Percentiles rank a stretch among this genome's conserved stretches.
Evolutionary conservation across 2,329 filamentous ascomycete species (phyloP).

Genomic region (Beauveria bassiana): DNA sequence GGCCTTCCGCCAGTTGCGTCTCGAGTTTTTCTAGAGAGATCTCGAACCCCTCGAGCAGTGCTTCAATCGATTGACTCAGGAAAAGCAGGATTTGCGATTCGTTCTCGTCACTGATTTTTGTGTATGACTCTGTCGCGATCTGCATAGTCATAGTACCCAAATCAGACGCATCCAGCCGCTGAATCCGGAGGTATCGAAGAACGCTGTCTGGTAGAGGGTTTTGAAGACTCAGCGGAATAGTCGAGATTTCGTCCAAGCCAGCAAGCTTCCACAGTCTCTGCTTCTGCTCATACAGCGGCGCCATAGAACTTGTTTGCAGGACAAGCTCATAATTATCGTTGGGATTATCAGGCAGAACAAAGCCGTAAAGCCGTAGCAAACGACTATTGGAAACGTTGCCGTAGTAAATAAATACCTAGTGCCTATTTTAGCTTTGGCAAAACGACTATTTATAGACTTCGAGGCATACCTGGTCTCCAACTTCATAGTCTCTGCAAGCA

Average conservation of each 20-base stretch:
- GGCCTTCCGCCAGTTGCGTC: constrained; percentile 22
- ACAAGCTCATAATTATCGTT: constrained; percentile 30
- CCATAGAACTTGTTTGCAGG: constrained; percentile 25
- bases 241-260: constrained; percentile 23
- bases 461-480: constrained; percentile 23
- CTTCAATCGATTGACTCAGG: constrained; percentile 24
- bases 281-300: constrained; percentile 27
- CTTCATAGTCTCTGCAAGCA: constrained; percentile 18
- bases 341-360: constrained; percentile 26
- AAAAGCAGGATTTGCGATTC: constrained; percentile 24
- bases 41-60: constrained; percentile 23
- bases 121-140: constrained; percentile 17
- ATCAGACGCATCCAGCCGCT: constrained; percentile 23
- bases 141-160: constrained; percentile 19
- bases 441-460: too few species aligned
- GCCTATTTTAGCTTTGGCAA: too few species aligned
- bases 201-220: constrained; percentile 26
- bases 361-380: constrained; percentile 30
- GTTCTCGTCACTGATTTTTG: constrained; percentile 24
- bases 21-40: constrained; percentile 24
- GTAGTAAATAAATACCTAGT: constrained; percentile 24
- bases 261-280: constrained; percentile 26
- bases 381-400: constrained; percentile 26
- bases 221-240: constrained; percentile 25
- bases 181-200: constrained; percentile 29